Percentiles rank a stretch among this genome's conserved stretches.
phyloP scores from a whole-genome alignment of 2,329 filamentous ascomycete species.

The Alternaria postmessia region DNA sequence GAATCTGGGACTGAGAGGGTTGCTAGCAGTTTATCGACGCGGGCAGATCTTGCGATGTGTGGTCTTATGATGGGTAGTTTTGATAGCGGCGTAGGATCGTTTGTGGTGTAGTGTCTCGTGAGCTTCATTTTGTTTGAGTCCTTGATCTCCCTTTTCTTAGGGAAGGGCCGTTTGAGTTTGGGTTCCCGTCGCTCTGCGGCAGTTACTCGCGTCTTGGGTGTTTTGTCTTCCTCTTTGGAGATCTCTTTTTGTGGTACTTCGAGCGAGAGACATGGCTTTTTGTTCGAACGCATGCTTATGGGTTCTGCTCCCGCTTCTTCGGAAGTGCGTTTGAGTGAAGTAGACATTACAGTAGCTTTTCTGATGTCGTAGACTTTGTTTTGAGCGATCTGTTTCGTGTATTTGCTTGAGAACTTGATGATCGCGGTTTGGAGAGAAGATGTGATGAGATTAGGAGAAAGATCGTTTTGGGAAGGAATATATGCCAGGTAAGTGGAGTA shows the following conservation, averaged over 20 bases:
- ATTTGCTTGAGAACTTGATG: not conserved
- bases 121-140: constrained; percentile 34
- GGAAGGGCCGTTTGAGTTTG: constrained; percentile 27
- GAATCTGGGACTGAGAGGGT: constrained; percentile 19
- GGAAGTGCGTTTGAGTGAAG: constrained; percentile 12
- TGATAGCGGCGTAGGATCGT: not conserved
- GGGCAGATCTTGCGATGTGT: constrained; percentile 23
- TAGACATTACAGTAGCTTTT: not conserved
- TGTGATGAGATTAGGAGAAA: not conserved
- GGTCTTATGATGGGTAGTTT: constrained; percentile 26
- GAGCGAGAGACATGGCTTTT: constrained; percentile 19
- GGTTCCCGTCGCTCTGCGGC: constrained; percentile 30
- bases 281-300: not conserved
- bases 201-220: constrained; percentile 18
- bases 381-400: not conserved
- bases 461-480: not conserved
- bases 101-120: constrained; percentile 32
- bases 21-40: constrained; percentile 22
- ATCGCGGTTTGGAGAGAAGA: not conserved
- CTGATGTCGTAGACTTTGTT: not conserved
- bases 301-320: not conserved
- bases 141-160: constrained; percentile 23
- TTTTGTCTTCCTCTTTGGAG: constrained; percentile 16
- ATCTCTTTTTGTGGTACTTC: constrained; percentile 18
- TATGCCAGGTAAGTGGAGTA: not conserved